Conservation (phyloP, 2,329 filamentous ascomycete species). For the Thielaviopsis populi region DNA sequence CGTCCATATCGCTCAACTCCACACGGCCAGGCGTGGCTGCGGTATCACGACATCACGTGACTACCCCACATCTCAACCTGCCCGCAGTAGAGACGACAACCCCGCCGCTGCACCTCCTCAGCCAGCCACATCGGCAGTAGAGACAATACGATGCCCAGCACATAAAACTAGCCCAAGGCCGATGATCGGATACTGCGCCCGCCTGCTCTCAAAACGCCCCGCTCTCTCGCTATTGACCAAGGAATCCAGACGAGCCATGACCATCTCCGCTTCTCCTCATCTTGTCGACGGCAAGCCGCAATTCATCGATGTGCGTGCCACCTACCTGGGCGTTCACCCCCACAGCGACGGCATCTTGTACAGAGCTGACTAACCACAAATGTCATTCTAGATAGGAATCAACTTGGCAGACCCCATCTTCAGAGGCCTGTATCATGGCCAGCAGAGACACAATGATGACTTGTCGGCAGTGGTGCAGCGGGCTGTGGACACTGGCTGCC, state of each 20-base stretch:
- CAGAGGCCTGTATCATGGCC: constrained; percentile 69
- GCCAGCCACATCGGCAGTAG: not conserved
- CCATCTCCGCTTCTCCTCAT: constrained; percentile 1
- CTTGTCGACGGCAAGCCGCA: constrained; percentile 26
- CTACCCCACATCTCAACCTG: not conserved
- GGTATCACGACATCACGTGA: constrained; percentile 8
- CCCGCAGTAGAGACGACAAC: not conserved
- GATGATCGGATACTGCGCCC: not conserved
- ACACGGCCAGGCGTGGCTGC: not conserved
- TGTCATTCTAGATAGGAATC: constrained; percentile 59
- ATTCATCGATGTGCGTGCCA: constrained; percentile 44
- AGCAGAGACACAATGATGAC: constrained; percentile 57
- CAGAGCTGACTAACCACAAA: not conserved
- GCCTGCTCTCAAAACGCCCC: not conserved
- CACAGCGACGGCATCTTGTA: not conserved
- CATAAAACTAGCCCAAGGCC: not conserved
- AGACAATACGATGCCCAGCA: not conserved
- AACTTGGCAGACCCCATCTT: constrained; percentile 92
- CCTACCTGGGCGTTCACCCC: no score
- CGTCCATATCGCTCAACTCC: not conserved
- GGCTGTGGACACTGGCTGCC: constrained; percentile 62
- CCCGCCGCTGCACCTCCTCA: not conserved
- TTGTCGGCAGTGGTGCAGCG: constrained; percentile 63
- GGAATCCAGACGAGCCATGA: not conserved
- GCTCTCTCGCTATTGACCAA: not conserved